Percentiles rank a stretch among this genome's conserved stretches.
Conservation (phyloP, 768 basidiomycete genomes). For the Lactarius quietus region DNA sequence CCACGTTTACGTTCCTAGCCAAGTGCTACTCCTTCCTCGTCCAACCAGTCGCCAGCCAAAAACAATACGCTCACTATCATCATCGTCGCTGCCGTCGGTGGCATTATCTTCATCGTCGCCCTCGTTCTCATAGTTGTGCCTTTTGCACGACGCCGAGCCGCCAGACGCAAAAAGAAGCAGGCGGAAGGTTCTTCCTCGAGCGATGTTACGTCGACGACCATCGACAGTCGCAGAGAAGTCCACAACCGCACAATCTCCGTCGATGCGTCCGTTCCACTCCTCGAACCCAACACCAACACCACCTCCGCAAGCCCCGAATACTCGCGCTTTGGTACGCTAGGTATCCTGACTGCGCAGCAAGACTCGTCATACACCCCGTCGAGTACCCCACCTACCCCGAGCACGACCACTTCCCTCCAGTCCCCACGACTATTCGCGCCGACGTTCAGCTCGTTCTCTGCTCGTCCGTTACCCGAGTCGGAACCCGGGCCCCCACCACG, state of each 20-base stretch:
- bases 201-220: neutral
- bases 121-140: slow-evolving; percentile 22
- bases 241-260: slow-evolving; percentile 20
- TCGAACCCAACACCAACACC: slow-evolving; percentile 12
- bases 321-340: neutral
- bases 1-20: slow-evolving; percentile 19
- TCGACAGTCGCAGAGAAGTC: slow-evolving; percentile 7
- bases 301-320: neutral
- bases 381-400: neutral
- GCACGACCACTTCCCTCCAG: neutral
- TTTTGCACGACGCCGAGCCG: slow-evolving; percentile 16
- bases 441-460: slow-evolving; percentile 8
- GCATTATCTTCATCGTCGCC: slow-evolving; percentile 18
- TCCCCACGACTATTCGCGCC: slow-evolving; percentile 16
- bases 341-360: neutral
- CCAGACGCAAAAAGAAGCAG: slow-evolving; percentile 1
- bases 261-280: slow-evolving; percentile 25
- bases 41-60: slow-evolving; percentile 6
- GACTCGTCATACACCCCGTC: neutral
- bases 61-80: slow-evolving; percentile 16
- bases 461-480: slow-evolving; percentile 1
- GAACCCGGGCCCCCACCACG: slow-evolving; percentile 4
- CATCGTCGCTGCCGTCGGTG: slow-evolving; percentile 20
- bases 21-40: neutral
- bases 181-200: slow-evolving; percentile 2